These are phyloP conservation scores for Claviceps sp. DNA, from an alignment of 2,329 filamentous ascomycete species.

Conservation along the genomic window DNA sequence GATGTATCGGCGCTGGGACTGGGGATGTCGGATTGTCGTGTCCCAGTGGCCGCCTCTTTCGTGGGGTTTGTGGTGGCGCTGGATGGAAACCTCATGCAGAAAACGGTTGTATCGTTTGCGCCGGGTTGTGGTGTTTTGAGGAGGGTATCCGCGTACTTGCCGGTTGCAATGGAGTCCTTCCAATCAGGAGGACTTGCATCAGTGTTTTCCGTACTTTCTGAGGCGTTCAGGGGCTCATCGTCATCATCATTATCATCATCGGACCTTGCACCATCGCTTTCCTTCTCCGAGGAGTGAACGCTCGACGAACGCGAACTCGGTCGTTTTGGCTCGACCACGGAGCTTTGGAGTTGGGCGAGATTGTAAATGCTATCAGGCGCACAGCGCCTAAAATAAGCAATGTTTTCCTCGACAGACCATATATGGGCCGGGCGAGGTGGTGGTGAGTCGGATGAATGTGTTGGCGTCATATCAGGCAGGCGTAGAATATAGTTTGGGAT, in stretches of 20 bases:
- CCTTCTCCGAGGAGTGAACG: background rate
- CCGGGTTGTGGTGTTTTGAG: background rate
- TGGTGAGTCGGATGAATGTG: background rate
- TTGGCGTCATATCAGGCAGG: background rate
- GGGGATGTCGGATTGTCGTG: background rate
- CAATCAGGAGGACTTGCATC: background rate
- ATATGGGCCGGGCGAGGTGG: background rate
- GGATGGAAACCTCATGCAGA: background rate
- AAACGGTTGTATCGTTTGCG: background rate
- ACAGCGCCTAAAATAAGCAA: background rate
- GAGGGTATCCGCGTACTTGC: background rate
- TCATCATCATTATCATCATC: no score
- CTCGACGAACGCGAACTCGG: slow-evolving; percentile 1
- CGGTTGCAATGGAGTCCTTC: background rate
- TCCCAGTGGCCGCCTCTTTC: background rate
- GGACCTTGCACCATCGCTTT: background rate
- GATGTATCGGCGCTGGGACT: background rate
- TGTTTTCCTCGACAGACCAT: background rate
- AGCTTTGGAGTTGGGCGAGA: background rate
- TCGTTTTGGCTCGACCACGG: background rate
- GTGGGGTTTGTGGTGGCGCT: background rate
- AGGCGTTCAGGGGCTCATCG: background rate
- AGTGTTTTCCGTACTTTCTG: background rate
- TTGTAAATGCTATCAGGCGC: background rate
- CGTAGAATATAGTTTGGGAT: background rate